Evolutionary conservation across 1,284 basidiomycete genomes (phyloP), one percentile per base, ranked within the genome.

Genomic region (Xanthoconium separans): DNA sequence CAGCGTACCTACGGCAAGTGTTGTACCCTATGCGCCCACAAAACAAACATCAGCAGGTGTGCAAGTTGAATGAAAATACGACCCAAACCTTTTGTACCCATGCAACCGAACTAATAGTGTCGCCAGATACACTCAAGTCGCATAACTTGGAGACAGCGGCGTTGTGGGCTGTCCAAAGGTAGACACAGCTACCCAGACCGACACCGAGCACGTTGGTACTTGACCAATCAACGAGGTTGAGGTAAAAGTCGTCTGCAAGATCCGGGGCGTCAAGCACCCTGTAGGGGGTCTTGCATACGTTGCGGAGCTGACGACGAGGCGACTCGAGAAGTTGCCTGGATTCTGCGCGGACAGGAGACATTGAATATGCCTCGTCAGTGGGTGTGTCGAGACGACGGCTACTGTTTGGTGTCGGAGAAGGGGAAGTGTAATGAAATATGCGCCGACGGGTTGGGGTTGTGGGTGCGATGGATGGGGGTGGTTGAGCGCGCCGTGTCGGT

Each of bases 161-260:
- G 50, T 93, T 97, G 60, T 94, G 88, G 11, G 96, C 97, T 12
- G 90, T 93, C 97, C 97, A 99, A 2, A 98, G 83, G 70, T 99
- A 99, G 6, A 99, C 95, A 58, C 93, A 95, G 0, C 86, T 80
- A 4, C 91, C 93, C 4, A 99, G 79, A 1, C 95, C 97, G 3
- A 99, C 97, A 12, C 91, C 95, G 0, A 99, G 83, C 0, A 98
- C 85, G 68, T 99, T 98, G 9, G 92, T 95, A 50, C 87, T 89
- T 2, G 91, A 94, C 96, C 97, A 99, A 60, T 98, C 96, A 16
- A 99, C 95, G 16, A 99, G 81, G 65, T 99, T 99, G 58, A 99
- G 87, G 66, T 99, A 99, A 72, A 98, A 99, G 70, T 99, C 97
- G 70, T 99, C 96, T 59, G 91, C 91, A 7, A 99, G 84, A 58